A percentile compares a stretch with the other conserved stretches of the same genome.
Conservation (phyloP, 768 basidiomycete species). For the Udeniomyces megalosporus region DNA sequence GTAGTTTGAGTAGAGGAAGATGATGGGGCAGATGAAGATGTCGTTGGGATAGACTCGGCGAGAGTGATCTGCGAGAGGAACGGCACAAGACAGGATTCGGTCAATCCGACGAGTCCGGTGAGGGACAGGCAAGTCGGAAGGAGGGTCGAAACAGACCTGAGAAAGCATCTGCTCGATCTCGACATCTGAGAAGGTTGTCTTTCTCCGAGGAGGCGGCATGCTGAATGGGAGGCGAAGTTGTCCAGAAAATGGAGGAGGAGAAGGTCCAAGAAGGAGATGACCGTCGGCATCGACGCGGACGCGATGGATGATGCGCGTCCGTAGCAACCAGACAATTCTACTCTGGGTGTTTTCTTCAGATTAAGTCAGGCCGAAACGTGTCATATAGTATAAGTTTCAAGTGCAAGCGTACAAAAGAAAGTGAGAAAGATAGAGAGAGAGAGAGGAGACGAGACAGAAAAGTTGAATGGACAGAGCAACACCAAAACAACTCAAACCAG, state of each 20-base stretch:
- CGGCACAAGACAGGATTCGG: background rate
- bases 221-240: no score
- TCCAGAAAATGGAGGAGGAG: no score
- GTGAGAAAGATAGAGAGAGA: background rate
- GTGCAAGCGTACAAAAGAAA: no score
- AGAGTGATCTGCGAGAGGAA: background rate
- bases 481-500: background rate
- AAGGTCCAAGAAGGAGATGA: no score
- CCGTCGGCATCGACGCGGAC: no score
- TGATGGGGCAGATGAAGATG: background rate
- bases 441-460: background rate
- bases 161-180: conserved; percentile 16
- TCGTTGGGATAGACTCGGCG: background rate
- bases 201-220: conserved; percentile 5
- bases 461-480: background rate
- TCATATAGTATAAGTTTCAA: no score
- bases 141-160: background rate
- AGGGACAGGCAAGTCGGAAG: background rate
- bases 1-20: background rate
- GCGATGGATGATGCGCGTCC: no score
- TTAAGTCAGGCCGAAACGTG: no score
- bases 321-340: no score
- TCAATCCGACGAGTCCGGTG: background rate
- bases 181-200: conserved; percentile 11
- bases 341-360: no score